Percentiles rank a stretch among this genome's conserved stretches.
Conservation (phyloP, 2,329 filamentous ascomycete genomes). For the Torrubiella hemipterigena region DNA sequence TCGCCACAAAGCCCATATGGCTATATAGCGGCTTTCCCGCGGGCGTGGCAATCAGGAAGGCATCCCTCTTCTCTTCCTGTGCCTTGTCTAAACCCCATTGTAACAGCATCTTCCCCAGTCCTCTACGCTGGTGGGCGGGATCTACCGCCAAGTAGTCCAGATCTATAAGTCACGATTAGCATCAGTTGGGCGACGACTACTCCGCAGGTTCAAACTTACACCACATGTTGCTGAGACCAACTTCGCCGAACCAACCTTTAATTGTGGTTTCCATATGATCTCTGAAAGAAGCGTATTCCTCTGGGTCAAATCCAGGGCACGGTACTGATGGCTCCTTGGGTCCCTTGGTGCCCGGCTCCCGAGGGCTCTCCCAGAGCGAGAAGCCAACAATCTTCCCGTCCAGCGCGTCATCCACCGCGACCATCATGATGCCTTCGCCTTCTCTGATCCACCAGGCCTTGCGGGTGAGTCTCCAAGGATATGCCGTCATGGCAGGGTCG, state of each 20-base stretch:
- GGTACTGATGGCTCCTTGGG: neutral
- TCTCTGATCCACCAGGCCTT: constrained; percentile 4
- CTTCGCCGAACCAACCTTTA: constrained; percentile 8
- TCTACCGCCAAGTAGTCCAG: constrained; percentile 10
- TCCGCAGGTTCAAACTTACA: constrained; percentile 5
- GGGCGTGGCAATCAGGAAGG: constrained; percentile 8
- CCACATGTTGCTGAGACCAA: constrained; percentile 8
- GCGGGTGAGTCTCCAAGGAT: constrained; percentile 6
- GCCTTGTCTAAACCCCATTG: constrained; percentile 9
- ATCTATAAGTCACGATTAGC: constrained; percentile 1
- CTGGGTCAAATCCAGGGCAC: constrained; percentile 5
- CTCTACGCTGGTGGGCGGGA: constrained; percentile 7
- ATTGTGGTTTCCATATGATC: too few species aligned
- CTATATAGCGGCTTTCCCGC: constrained; percentile 6
- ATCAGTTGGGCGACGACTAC: neutral
- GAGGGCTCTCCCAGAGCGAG: constrained; percentile 6
- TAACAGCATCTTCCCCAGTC: constrained; percentile 8
- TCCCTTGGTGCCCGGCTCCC: neutral
- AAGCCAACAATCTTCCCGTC: constrained; percentile 7
- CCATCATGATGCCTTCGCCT: constrained; percentile 3
- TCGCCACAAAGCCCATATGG: constrained; percentile 4
- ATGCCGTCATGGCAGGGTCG: neutral
- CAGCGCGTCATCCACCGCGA: constrained; percentile 5
- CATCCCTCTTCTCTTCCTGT: constrained; percentile 5
- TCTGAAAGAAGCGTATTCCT: too few species aligned